Evolutionary conservation across 176 grass and related monocot genomes (phyloP), one percentile per base, ranked within the genome.

Genomic region (Melocanna baccifera): DNA sequence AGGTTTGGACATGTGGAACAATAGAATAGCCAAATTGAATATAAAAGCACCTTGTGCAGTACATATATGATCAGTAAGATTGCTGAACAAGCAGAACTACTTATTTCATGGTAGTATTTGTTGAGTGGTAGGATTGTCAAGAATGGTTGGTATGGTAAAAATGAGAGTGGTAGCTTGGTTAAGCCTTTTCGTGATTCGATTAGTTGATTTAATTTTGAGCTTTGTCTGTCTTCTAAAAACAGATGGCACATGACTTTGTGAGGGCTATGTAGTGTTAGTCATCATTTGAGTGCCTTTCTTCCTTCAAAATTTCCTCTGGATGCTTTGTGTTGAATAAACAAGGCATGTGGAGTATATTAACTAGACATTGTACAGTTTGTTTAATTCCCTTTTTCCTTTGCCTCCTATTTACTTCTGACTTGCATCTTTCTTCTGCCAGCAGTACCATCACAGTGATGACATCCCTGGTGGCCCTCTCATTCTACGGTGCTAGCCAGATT

Each of bases 401-500:
- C 42, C 69, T 62, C 30, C 23, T 62, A 40, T 58, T 65, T 13
- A 12, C 20, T 42, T 2, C 25, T 58, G 59, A 50, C n/a, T 68
- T 62, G 26, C 8, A 4, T 70, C 13, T 62, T 84, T 71, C 19
- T 80, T 79, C 16, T 34, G 85, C 48, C 6, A 91, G 66, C 91
- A 98, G 96, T 77, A 98, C 96, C 6, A 94, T 95, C 69, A 89
- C 96, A n/a, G 96, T 98, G 16, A 98, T 98, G 96, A 98, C 93
- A 22, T 98, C 93, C 63, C 53, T 98, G 68, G 96, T 98, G 63
- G 96, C 96, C 42, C 91, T 98, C 68, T 95, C 96, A 12, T 98
- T 90, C 71, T 95, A 92, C 22, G 96, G 96, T 43, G 96, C 96
- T 26, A 98, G 96, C 88, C 93, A 98, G 58, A 86, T 98, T 80